Base-by-base conservation (phyloP, 257 asterid genomes). In the Leptodermis oblonga region DNA sequence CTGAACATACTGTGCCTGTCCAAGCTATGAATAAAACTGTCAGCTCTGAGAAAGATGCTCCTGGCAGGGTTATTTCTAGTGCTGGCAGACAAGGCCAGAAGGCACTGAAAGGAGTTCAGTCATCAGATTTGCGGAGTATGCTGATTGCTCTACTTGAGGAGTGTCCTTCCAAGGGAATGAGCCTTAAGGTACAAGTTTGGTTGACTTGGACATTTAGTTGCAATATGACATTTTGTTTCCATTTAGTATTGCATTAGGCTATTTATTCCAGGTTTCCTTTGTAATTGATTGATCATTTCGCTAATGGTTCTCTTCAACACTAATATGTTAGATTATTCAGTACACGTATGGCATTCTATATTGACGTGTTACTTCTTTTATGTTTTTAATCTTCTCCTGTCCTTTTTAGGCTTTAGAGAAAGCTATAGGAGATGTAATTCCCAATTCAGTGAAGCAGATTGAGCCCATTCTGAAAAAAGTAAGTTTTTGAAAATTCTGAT, bases 391-490 rank as follows among this genome's bases (percentile, higher is more conserved):
- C 48, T 68, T 73, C 67, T 78, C 70, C 56, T 30, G 5, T 69
- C 55, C 61, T 36, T 72, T 36, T 55, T 68, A 94, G 99, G 95
- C 87, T 63, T 77, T 94, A 83, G 99, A 94, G 86, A 94, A 83
- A 86, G 93, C 99, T 77, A 76, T 84, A 78, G 96, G 92, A 81
- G 88, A 87, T 64, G 80, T 82, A 77, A 76, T 84, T 83, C 95
- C 96, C 71, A 85, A 84, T 80, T 79, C 90, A 36, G 84, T 67
- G 68, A 76, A 77, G 81, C 85, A 86, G 79, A 87, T 94, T 39
- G 95, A 91, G 83, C 92, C 93, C 70, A 88, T 89, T 69, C 69
- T 94, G 74, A 91, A 86, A 77, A 92, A 89, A 76, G 99, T 92
- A 84, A 67, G 90, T 72, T 54, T 69, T 67, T 67, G 65, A 77